phyloP scores from a whole-genome alignment of 2,329 filamentous ascomycete genomes.

The Alternaria gansuensis region DNA sequence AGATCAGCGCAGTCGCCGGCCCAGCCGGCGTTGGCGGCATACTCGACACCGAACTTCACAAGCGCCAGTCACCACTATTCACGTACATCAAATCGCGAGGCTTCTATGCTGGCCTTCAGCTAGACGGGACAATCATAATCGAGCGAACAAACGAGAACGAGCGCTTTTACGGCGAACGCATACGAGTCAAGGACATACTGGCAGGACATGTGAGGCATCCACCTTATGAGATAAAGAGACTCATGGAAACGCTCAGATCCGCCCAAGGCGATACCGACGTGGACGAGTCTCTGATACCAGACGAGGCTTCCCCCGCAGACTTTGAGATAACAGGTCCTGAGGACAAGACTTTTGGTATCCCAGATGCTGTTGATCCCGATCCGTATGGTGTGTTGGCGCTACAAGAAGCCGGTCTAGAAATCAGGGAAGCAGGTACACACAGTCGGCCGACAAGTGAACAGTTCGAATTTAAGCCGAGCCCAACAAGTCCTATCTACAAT shows the following conservation, averaged over 20 bases:
- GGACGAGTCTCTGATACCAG: conserved; percentile 72
- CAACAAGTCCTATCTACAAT: conserved; percentile 74
- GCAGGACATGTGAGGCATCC: conserved; percentile 66
- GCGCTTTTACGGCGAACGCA: conserved; percentile 77
- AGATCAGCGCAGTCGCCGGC: conserved; percentile 78
- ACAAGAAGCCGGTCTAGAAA: conserved; percentile 89
- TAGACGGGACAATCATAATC: conserved; percentile 87
- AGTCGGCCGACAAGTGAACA: conserved; percentile 77
- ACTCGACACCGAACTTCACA: conserved; percentile 73
- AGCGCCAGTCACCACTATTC: conserved; percentile 75
- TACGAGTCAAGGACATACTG: conserved; percentile 70
- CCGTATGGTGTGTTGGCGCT: conserved; percentile 90
- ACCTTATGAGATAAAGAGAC: conserved; percentile 64
- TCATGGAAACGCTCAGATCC: conserved; percentile 85
- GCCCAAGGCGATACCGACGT: conserved; percentile 84
- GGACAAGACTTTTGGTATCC: conserved; percentile 76
- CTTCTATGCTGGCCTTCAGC: conserved; percentile 84
- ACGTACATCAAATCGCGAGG: conserved; percentile 90
- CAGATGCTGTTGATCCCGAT: conserved; percentile 82
- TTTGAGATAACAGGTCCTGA: conserved; percentile 62
- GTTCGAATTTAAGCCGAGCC: conserved; percentile 82
- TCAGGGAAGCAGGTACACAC: conserved; percentile 85
- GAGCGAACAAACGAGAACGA: conserved; percentile 90
- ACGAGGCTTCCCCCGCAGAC: conserved; percentile 80
- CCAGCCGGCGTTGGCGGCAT: conserved; percentile 80